These are phyloP conservation scores for Aspergillus carbonarius DNA, from an alignment of 2,329 filamentous ascomycete species.

Conservation along the genomic window DNA sequence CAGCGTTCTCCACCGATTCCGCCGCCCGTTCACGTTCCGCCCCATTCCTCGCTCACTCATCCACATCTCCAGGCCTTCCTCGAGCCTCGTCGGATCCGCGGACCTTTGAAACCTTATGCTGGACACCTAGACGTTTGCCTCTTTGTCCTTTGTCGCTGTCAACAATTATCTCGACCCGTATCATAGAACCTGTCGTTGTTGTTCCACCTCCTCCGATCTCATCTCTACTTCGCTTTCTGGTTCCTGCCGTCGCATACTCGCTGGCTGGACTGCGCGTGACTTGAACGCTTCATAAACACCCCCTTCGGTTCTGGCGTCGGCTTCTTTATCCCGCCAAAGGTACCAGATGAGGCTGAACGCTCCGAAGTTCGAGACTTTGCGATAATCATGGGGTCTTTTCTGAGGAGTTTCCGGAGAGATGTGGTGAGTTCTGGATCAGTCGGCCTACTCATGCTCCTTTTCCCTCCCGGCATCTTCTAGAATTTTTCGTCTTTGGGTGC, in stretches of 20 bases:
- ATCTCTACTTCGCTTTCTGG: background rate
- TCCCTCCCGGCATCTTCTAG: constrained; percentile 3
- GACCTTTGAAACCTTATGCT: constrained; percentile 18
- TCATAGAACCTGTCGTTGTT: background rate
- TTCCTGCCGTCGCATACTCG: constrained; percentile 13
- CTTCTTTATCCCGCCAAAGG: constrained; percentile 17
- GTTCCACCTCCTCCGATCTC: constrained; percentile 4
- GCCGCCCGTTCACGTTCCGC: constrained; percentile 20
- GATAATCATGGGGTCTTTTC: constrained; percentile 43
- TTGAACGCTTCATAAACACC: constrained; percentile 11
- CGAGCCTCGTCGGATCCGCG: constrained; percentile 13
- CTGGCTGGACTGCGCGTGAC: constrained; percentile 11
- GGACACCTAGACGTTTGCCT: background rate
- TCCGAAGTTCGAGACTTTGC: constrained; percentile 21
- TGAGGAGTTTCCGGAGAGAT: constrained; percentile 41
- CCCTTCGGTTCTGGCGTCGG: constrained; percentile 20
- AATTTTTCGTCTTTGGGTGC: background rate
- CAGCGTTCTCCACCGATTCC: constrained; percentile 17
- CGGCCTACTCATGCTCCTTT: constrained; percentile 6
- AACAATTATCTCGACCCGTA: background rate
- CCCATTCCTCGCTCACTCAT: constrained; percentile 17
- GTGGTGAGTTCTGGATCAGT: constrained; percentile 29
- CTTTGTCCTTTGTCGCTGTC: background rate
- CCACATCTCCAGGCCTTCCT: constrained; percentile 12
- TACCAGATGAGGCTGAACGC: constrained; percentile 31